Conservation (phyloP, 1,139 yeast genomes). For the Pneumocystis jirovecii region DNA sequence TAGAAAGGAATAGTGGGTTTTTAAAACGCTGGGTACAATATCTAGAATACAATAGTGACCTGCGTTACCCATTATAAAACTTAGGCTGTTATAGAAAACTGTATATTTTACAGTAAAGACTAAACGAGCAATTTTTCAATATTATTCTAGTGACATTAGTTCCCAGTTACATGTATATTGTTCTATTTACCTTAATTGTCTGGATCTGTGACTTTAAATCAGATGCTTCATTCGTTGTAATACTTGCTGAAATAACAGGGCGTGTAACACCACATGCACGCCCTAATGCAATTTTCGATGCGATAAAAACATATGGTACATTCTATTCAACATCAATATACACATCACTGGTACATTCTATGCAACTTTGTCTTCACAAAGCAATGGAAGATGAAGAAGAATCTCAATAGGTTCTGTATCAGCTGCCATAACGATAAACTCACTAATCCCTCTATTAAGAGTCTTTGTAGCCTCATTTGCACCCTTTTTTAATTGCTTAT, state of each 20-base stretch:
- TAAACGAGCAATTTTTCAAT: background rate
- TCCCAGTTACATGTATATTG: conserved; percentile 67
- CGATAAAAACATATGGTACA: conserved; percentile 96
- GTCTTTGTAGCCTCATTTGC: conserved; percentile 99
- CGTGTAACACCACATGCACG: conserved; percentile 99
- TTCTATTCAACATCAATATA: background rate
- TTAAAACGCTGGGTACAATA: conserved; percentile 54
- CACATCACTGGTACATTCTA: conserved; percentile 14
- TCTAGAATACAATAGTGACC: conserved; percentile 53
- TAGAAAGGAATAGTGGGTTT: conserved; percentile 42
- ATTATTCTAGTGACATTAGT: background rate
- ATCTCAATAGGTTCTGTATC: conserved; percentile 99
- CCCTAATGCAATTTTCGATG: conserved; percentile 96
- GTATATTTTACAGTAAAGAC: background rate
- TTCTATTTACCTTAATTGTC: conserved; percentile 95
- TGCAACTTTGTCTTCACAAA: conserved; percentile 92
- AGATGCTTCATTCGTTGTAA: conserved; percentile 96
- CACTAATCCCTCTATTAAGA: conserved; percentile 98
- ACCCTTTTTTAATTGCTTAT: conserved; percentile 98
- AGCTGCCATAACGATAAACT: conserved; percentile 99
- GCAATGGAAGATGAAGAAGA: conserved; percentile 88
- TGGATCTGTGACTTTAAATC: conserved; percentile 94
- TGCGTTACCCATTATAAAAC: conserved; percentile 41
- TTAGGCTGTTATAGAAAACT: background rate
- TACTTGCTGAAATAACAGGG: conserved; percentile 97